Conservation (phyloP, 768 basidiomycete genomes). For the Psilocybe cyanescens region DNA sequence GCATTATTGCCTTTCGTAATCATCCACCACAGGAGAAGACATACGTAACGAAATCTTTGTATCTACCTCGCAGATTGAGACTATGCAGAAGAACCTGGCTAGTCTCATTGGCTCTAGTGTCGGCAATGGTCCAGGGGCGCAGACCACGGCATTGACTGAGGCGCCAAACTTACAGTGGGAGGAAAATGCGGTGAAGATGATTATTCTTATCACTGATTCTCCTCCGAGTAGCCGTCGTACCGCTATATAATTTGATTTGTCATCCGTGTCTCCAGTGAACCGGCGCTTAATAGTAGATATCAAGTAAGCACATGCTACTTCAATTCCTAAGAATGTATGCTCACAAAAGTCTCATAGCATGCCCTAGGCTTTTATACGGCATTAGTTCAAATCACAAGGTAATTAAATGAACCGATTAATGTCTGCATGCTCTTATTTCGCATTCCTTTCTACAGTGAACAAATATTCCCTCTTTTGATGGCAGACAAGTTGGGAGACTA, state of each 20-base stretch:
- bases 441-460: conserved; percentile 17
- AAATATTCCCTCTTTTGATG: conserved; percentile 31
- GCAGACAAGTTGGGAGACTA: conserved; percentile 32
- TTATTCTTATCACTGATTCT: conserved; percentile 59
- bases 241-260: conserved; percentile 43
- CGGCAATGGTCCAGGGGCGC: conserved; percentile 61
- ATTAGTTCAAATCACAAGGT: conserved; percentile 29
- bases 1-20: conserved; percentile 58
- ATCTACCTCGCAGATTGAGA: conserved; percentile 51
- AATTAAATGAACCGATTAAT: too few relatives aligned
- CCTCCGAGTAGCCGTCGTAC: conserved; percentile 35
- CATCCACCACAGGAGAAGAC: conserved; percentile 59
- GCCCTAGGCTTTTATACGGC: conserved; percentile 34
- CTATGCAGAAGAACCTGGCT: conserved; percentile 48
- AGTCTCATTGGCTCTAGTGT: conserved; percentile 45
- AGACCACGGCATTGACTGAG: conserved; percentile 55
- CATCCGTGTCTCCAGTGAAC: conserved; percentile 54
- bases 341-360: conserved; percentile 10
- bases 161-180: conserved; percentile 54
- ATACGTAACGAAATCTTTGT: conserved; percentile 54
- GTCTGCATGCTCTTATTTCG: background rate
- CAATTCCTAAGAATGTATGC: too few relatives aligned
- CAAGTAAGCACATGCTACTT: too few relatives aligned
- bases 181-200: conserved; percentile 52
- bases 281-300: conserved; percentile 26